phyloP scores from a whole-genome alignment of 768 basidiomycete genomes.

The Suillus fuscotomentosus region DNA sequence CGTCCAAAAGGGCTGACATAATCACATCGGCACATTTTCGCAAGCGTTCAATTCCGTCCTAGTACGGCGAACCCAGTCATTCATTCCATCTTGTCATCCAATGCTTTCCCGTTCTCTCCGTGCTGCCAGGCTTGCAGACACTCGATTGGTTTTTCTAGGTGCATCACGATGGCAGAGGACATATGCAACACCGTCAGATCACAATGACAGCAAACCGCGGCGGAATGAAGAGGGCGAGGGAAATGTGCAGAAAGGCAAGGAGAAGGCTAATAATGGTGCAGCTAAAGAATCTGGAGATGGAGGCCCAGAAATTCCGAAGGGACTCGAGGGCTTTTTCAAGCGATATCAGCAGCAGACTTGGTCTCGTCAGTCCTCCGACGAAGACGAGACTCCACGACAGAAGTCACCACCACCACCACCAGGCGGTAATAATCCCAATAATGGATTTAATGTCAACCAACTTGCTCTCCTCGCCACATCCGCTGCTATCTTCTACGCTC shows the following conservation, averaged over 20 bases:
- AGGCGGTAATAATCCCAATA: constrained; percentile 40
- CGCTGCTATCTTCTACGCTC: constrained; percentile 64
- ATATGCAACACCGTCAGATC: constrained; percentile 49
- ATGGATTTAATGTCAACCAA: constrained; percentile 55
- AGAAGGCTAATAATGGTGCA: constrained; percentile 33
- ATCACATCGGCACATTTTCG: constrained; percentile 2
- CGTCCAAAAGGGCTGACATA: constrained; percentile 6
- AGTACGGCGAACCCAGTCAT: not conserved
- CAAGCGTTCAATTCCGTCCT: not conserved
- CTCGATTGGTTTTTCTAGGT: constrained; percentile 35
- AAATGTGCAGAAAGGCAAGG: constrained; percentile 32
- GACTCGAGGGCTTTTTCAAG: constrained; percentile 77
- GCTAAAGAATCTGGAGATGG: constrained; percentile 30
- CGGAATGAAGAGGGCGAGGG: constrained; percentile 29
- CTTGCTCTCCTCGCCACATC: constrained; percentile 56
- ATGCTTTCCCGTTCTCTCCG: constrained; percentile 70
- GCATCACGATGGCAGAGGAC: constrained; percentile 35
- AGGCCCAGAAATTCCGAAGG: constrained; percentile 53
- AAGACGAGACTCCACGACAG: constrained; percentile 33
- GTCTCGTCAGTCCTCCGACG: constrained; percentile 25
- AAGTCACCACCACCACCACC: constrained; percentile 55
- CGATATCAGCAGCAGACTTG: constrained; percentile 48
- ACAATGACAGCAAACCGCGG: constrained; percentile 11
- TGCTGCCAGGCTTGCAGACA: constrained; percentile 45
- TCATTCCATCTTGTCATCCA: constrained; percentile 3